These are phyloP conservation scores for Linum lewisii DNA, from an alignment of 345 rosid species.

Conservation along the genomic window DNA sequence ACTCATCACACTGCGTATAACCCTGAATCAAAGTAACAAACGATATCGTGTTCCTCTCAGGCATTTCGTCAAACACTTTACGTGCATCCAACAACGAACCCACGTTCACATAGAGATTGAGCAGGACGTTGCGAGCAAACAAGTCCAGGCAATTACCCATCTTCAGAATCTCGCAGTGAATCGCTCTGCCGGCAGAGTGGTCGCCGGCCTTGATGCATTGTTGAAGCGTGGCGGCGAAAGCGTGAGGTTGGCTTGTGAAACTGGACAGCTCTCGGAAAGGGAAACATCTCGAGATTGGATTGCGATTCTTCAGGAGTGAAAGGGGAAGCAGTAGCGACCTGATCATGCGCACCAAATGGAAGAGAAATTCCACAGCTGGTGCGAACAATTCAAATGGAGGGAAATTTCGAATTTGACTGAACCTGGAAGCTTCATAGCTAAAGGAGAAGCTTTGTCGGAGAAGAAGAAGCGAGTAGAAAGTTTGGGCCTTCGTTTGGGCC, in stretches of 20 bases:
- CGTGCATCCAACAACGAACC: slow-evolving; percentile 30
- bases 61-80: slow-evolving; percentile 66
- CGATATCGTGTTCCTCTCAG: slow-evolving; percentile 47
- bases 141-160: slow-evolving; percentile 66
- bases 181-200: slow-evolving; percentile 23
- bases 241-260: slow-evolving; percentile 14
- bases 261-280: slow-evolving; percentile 25
- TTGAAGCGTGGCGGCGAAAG: slow-evolving; percentile 45
- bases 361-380: background rate
- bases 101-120: slow-evolving; percentile 39
- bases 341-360: slow-evolving; percentile 28
- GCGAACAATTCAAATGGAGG: too few relatives aligned
- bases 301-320: slow-evolving; percentile 11
- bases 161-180: slow-evolving; percentile 52
- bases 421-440: too few relatives aligned
- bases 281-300: slow-evolving; percentile 3
- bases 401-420: too few relatives aligned
- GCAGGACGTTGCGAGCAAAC: slow-evolving; percentile 51
- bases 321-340: slow-evolving; percentile 12
- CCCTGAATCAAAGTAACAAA: slow-evolving; percentile 60
- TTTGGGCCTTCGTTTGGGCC: too few relatives aligned
- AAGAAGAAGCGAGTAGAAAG: too few relatives aligned
- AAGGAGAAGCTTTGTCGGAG: too few relatives aligned
- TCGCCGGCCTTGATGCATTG: slow-evolving; percentile 48
- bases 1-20: slow-evolving; percentile 17